Base-by-base conservation (phyloP, 495 filamentous ascomycete species). In the Astrothelium subdiscretum region DNA sequence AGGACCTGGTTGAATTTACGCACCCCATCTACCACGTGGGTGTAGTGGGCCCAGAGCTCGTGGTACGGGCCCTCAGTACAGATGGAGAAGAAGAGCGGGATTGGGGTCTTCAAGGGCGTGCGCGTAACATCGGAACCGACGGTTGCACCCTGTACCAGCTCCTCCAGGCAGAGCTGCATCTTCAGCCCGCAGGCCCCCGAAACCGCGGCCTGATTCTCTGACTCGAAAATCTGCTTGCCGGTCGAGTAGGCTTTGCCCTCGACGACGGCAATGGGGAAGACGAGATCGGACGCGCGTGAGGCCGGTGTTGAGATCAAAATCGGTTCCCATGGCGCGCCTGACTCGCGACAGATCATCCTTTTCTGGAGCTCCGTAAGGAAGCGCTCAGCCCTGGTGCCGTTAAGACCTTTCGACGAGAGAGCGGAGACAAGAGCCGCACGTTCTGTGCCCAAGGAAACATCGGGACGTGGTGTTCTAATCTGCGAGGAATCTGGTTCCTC, bases 191-290 rank as follows among this genome's bases (percentile, higher is more conserved):
- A 65, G 35, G 63, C 58, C 59, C 35, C 40, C 13, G 63, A 52
- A 65, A 65, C 63, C 18, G 40, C 31, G 40, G 59, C 63, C 61
- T 60, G 40, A 48, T 65, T 65, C 43, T 44, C 63, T 52, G 58
- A 20, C 48, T 54, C 48, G 24, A 54, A 54, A 20, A 54, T 54
- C 44, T 42, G 59, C 15, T 26, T 31, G 31, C 59, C 59, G 29
- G 31, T 42, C n/a, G 59, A 15, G 35, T 60, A 60, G 35, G 32
- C 31, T 26, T 42, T 48, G 32, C 12, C 32, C 35, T 60, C 59
- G 26, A 60, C 35, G 8, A 26, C 32, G 26, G 29, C 22, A 60
- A 60, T 43, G 22, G 59, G 59, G 22, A 60, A 60, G 32, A 32
- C 29, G 59, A 60, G 59, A 60, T 60, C 20, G 6, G 15, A 12